Evolutionary conservation across 345 rosid genomes (phyloP), one percentile per base, ranked within the genome.

Genomic region (Schrenkiella parvula): DNA sequence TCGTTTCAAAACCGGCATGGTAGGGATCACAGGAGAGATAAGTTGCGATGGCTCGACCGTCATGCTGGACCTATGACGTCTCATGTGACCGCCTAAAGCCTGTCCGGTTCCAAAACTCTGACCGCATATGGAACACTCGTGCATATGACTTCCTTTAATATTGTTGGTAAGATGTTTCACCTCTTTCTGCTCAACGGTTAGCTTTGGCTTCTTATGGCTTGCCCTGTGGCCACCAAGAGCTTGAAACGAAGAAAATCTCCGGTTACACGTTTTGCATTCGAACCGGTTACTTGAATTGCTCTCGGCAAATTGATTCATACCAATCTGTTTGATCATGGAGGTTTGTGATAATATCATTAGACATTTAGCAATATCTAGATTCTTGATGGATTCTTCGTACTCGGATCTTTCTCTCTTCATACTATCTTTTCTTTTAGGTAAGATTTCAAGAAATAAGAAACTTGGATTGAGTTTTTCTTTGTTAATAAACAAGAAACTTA

Each of bases 21-120:
- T 55, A 34, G 82, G 62, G 23, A 61, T 64, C 2, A 46, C 35
- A 1, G 68, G 78, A 70, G 57, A 26, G 7, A 76, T 35, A 9
- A 71, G 18, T 47, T 58, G 18, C 29, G 38, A 3, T 44, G 75
- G 62, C 48, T 76, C 69, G 21, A 42, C 64, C 57, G 12, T 57
- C 29, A 68, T 28, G 31, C 57, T 65, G 10, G 74, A 46, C 75
- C 83, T 81, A 68, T 89, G 95, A 26, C 86, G 73, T 79, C 95
- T 84, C 95, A 88, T 86, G 46, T 88, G 93, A 44, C 93, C 93
- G 22, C 91, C 95, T 73, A 88, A 62, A 79, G 95, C 95, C 71
- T 89, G 95, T 8, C 95, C 92, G 42, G 74, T 46, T 10, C 84
- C 71, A 41, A 89, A 89, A 74, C 82, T 78, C 38, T 80, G 83